Conservation (phyloP, 768 basidiomycete genomes). For the Leccinum broughii region DNA sequence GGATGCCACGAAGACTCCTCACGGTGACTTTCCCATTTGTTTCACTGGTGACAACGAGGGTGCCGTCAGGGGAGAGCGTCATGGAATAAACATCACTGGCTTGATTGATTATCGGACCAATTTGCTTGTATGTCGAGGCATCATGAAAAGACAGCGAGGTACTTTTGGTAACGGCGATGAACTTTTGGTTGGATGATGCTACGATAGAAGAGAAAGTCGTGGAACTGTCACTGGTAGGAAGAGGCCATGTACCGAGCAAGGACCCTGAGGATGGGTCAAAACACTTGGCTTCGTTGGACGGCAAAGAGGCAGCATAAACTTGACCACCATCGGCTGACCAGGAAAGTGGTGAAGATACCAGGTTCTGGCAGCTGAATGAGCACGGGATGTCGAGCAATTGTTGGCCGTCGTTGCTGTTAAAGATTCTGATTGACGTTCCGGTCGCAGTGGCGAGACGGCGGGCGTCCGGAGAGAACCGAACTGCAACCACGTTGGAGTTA, state of each 20-base stretch:
- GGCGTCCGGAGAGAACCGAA: background rate
- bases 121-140: background rate
- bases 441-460: background rate
- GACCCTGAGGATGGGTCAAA: background rate
- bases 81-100: background rate
- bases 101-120: background rate
- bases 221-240: background rate
- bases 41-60: background rate
- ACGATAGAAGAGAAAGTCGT: rapidly evolving
- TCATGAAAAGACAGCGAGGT: background rate
- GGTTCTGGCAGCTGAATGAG: background rate
- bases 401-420: background rate
- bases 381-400: background rate
- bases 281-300: background rate
- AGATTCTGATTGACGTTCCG: background rate
- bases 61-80: background rate
- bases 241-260: background rate
- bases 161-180: background rate
- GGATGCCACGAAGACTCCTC: background rate
- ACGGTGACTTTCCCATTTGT: background rate
- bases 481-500: background rate
- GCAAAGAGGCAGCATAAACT: background rate
- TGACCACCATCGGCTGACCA: background rate
- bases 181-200: background rate
- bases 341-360: background rate